A percentile compares a stretch with the other conserved stretches of the same genome.
Conservation (phyloP, 805 yeast species). For the Hanseniaspora vineae region DNA sequence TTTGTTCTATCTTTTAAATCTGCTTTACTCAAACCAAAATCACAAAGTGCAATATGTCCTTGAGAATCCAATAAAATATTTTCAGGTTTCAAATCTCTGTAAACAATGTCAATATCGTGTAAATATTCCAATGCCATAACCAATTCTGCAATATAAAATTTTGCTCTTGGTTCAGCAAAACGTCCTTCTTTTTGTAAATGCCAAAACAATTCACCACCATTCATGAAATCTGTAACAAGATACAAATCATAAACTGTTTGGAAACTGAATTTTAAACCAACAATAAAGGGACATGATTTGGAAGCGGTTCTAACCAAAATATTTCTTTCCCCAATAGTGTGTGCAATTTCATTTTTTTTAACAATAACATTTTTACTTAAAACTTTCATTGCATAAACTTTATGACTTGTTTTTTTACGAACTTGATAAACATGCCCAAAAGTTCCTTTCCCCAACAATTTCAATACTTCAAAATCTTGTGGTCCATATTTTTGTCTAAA, state of each 20-base stretch:
- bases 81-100: slow-evolving; percentile 95
- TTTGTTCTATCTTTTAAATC: slow-evolving; percentile 83
- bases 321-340: slow-evolving; percentile 93
- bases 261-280: slow-evolving; percentile 88
- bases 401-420: slow-evolving; percentile 72
- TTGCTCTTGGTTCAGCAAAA: slow-evolving; percentile 85
- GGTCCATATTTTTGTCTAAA: slow-evolving; percentile 50
- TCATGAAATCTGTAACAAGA: slow-evolving; percentile 93
- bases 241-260: slow-evolving; percentile 91
- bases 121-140: slow-evolving; percentile 87
- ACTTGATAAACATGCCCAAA: slow-evolving; percentile 98
- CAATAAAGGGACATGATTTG: slow-evolving; percentile 83
- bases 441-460: slow-evolving; percentile 90
- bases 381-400: slow-evolving; percentile 96
- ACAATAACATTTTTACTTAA: slow-evolving; percentile 90
- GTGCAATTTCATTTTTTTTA: slow-evolving; percentile 94
- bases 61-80: slow-evolving; percentile 90
- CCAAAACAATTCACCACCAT: slow-evolving; percentile 96
- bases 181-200: slow-evolving; percentile 95
- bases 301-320: slow-evolving; percentile 87
- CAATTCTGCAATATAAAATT: slow-evolving; percentile 92
- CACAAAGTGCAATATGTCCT: slow-evolving; percentile 95
- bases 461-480: slow-evolving; percentile 81
- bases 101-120: slow-evolving; percentile 91
- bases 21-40: slow-evolving; percentile 92